phyloP scores from a whole-genome alignment of 2,329 filamentous ascomycete genomes.

The Penicillium sumatraense region DNA sequence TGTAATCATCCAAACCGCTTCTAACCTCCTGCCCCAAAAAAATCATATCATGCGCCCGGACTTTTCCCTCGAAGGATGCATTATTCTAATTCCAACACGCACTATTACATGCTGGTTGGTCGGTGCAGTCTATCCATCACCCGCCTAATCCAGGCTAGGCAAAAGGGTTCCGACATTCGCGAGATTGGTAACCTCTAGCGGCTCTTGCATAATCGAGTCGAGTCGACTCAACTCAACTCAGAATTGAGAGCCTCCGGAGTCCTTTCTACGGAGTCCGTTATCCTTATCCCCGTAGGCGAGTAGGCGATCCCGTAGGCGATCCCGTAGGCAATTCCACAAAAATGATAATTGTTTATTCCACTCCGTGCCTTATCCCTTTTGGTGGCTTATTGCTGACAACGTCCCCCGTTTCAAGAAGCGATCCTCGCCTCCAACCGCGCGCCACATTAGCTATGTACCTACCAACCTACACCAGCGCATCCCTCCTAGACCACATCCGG shows the following conservation, averaged over 20 bases:
- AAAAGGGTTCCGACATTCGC: background rate
- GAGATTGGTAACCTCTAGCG: background rate
- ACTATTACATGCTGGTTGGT: background rate
- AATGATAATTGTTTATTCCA: background rate
- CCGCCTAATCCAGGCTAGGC: background rate
- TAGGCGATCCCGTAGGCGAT: too few species aligned
- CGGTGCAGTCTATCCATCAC: background rate
- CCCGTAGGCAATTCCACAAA: too few species aligned
- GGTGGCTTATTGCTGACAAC: background rate
- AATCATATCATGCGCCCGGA: too few species aligned
- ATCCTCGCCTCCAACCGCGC: background rate
- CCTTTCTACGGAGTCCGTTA: background rate
- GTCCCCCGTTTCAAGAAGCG: background rate
- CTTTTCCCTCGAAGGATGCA: too few species aligned
- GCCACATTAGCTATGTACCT: background rate
- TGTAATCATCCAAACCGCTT: too few species aligned
- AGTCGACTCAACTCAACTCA: too few species aligned
- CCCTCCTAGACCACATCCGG: background rate
- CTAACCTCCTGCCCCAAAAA: too few species aligned
- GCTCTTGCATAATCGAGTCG: background rate
- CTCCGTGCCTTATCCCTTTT: background rate
- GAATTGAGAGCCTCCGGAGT: too few species aligned
- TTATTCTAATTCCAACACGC: background rate
- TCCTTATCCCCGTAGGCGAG: background rate
- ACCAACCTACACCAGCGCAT: background rate